A percentile compares a stretch with the other conserved stretches of the same genome.
Evolutionary conservation across 768 basidiomycete genomes (phyloP).

Genomic region (Mycena haematopus): DNA sequence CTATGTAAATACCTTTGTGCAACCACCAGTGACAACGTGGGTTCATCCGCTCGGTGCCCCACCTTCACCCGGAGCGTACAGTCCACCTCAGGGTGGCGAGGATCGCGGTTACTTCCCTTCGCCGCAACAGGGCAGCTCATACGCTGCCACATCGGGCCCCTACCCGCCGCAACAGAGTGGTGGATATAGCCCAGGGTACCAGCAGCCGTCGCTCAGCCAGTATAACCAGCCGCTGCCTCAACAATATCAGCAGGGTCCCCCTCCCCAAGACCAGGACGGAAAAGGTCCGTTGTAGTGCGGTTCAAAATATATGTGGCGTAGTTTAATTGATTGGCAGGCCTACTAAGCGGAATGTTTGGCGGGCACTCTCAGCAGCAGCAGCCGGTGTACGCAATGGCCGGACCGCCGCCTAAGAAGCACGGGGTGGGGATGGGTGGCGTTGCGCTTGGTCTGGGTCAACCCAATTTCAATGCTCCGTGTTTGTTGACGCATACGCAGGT

Average conservation of each 20-base stretch:
- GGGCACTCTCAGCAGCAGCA: slow-evolving; percentile 32
- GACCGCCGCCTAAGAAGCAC: slow-evolving; percentile 44
- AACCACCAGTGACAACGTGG: slow-evolving; percentile 74
- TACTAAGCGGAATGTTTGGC: slow-evolving; percentile 31
- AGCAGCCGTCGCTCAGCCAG: too few species aligned
- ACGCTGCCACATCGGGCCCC: too few species aligned
- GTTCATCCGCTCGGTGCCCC: slow-evolving; percentile 72
- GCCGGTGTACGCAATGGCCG: slow-evolving; percentile 35
- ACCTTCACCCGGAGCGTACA: slow-evolving; percentile 45
- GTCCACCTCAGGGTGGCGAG: slow-evolving; percentile 46
- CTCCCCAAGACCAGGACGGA: too few species aligned
- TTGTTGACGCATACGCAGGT: slow-evolving; percentile 38
- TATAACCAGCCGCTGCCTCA: too few species aligned
- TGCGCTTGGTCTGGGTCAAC: slow-evolving; percentile 47
- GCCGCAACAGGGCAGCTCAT: too few species aligned
- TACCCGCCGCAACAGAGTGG: too few species aligned
- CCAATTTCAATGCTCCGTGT: not conserved
- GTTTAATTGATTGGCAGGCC: slow-evolving; percentile 15
- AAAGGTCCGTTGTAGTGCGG: too few species aligned
- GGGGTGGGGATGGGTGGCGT: slow-evolving; percentile 60
- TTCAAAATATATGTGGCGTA: too few species aligned
- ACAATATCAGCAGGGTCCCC: too few species aligned
- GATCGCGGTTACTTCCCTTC: slow-evolving; percentile 31
- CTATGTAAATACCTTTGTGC: slow-evolving; percentile 67
- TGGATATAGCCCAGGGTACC: too few species aligned